phyloP scores from a whole-genome alignment of 169 alveolate species.

The Cryptosporidium sp. region DNA sequence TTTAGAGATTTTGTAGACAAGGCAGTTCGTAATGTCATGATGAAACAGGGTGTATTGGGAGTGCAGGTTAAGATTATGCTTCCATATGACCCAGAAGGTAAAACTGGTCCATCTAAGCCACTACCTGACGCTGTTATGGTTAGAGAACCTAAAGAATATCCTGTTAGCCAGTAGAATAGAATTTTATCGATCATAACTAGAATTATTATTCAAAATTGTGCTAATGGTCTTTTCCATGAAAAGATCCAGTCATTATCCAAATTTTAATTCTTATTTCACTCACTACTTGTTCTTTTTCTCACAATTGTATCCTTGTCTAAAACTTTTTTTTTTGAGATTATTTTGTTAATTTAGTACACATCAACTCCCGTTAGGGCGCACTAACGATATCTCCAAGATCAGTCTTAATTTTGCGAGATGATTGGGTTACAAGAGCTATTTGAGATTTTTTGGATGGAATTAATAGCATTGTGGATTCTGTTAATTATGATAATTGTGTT shows the following conservation, averaged over 20 bases:
- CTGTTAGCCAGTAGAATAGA: slow-evolving; percentile 19
- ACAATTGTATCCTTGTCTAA: neutral
- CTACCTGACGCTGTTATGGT: slow-evolving; percentile 97
- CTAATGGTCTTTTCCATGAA: slow-evolving; percentile 1
- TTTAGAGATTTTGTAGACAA: slow-evolving; percentile 94
- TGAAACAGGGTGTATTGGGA: slow-evolving; percentile 98
- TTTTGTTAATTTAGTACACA: neutral
- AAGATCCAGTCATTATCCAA: neutral
- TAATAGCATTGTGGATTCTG: slow-evolving; percentile 37
- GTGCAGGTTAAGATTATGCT: slow-evolving; percentile 96
- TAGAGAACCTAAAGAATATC: slow-evolving; percentile 92
- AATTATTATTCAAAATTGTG: slow-evolving; percentile 17
- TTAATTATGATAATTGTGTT: slow-evolving; percentile 5
- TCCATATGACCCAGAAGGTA: slow-evolving; percentile 97
- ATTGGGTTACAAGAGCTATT: slow-evolving; percentile 14
- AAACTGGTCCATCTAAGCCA: slow-evolving; percentile 92
- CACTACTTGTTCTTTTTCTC: neutral
- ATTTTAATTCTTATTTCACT: slow-evolving; percentile 12
- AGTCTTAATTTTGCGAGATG: neutral
- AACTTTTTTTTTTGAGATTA: neutral
- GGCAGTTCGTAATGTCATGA: slow-evolving; percentile 98
- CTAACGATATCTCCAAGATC: neutral
- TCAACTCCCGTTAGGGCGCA: neutral
- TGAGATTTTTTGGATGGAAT: slow-evolving; percentile 24
- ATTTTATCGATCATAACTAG: neutral